phyloP scores from a whole-genome alignment of 169 alveolate genomes.

The Cardiosporidium cionae region DNA sequence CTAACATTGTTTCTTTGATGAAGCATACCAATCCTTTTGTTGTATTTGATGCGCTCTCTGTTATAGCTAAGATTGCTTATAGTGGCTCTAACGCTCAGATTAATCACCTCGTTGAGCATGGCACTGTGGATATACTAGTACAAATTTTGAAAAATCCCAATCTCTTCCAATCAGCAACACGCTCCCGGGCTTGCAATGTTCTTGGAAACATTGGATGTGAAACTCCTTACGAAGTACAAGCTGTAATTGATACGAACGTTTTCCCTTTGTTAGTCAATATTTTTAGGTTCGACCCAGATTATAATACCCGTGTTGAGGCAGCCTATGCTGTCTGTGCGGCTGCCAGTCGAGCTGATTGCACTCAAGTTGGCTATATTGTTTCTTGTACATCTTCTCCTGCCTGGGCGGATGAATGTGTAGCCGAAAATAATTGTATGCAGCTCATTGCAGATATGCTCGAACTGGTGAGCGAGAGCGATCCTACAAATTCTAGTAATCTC shows the following conservation, averaged over 20 bases:
- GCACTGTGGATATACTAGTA: slow-evolving; percentile 57
- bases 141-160: slow-evolving; percentile 58
- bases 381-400: slow-evolving; percentile 63
- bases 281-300: slow-evolving; percentile 60
- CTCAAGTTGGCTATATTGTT: slow-evolving; percentile 67
- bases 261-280: slow-evolving; percentile 58
- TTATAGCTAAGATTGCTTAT: slow-evolving; percentile 68
- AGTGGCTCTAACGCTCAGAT: slow-evolving; percentile 61
- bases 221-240: slow-evolving; percentile 62
- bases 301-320: slow-evolving; percentile 66
- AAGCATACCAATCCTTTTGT: slow-evolving; percentile 40
- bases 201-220: slow-evolving; percentile 77
- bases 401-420: slow-evolving; percentile 18
- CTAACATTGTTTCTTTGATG: slow-evolving; percentile 20
- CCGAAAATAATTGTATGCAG: slow-evolving; percentile 46
- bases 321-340: slow-evolving; percentile 81
- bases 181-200: slow-evolving; percentile 74
- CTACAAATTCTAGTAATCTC: slow-evolving; percentile 63
- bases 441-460: slow-evolving; percentile 68
- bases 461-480: slow-evolving; percentile 65
- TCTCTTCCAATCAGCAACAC: slow-evolving; percentile 49
- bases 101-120: slow-evolving; percentile 48
- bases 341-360: slow-evolving; percentile 58
- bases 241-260: slow-evolving; percentile 60
- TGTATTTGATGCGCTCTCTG: slow-evolving; percentile 70